phyloP scores from a whole-genome alignment of 495 filamentous ascomycete species.

The Penicillium roqueforti region DNA sequence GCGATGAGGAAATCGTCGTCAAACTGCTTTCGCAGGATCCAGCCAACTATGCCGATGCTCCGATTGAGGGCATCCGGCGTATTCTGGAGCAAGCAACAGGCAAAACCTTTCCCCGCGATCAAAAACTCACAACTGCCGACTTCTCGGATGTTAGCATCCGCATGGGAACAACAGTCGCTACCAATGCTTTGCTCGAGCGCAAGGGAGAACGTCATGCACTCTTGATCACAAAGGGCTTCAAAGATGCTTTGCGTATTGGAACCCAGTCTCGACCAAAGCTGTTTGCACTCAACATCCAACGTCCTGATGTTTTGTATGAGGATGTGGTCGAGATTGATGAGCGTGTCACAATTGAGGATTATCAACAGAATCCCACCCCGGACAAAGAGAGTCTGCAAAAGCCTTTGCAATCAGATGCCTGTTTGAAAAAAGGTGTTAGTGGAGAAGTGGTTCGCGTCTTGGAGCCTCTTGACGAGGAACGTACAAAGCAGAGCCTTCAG shows the following conservation, averaged over 20 bases:
- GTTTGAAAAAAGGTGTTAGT: conserved; percentile 31
- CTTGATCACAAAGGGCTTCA: conserved; percentile 83
- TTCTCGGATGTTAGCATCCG: conserved; percentile 13
- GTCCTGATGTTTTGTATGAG: conserved; percentile 67
- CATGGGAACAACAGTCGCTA: conserved; percentile 84
- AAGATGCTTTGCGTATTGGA: conserved; percentile 78
- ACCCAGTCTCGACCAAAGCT: conserved; percentile 73
- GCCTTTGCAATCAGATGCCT: conserved; percentile 16
- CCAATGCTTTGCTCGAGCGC: conserved; percentile 78
- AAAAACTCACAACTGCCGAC: conserved; percentile 14
- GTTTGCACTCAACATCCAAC: conserved; percentile 69
- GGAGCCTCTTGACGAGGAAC: conserved; percentile 17
- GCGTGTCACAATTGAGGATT: conserved; percentile 69
- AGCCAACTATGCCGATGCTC: conserved; percentile 19
- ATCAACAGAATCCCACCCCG: conserved; percentile 17
- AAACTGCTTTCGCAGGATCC: conserved; percentile 17
- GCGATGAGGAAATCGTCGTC: conserved; percentile 19
- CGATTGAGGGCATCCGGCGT: conserved; percentile 18
- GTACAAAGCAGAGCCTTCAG: conserved; percentile 29
- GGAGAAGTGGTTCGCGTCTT: conserved; percentile 42
- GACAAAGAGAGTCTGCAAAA: conserved; percentile 13
- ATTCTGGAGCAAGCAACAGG: conserved; percentile 21
- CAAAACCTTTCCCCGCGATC: conserved; percentile 14
- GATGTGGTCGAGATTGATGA: conserved; percentile 69
- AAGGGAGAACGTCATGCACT: conserved; percentile 87